Percentiles rank a stretch among this genome's conserved stretches.
These are phyloP conservation scores for Raddia guianensis DNA, from an alignment of 176 grass and related monocot genomes.

Conservation along the genomic window DNA sequence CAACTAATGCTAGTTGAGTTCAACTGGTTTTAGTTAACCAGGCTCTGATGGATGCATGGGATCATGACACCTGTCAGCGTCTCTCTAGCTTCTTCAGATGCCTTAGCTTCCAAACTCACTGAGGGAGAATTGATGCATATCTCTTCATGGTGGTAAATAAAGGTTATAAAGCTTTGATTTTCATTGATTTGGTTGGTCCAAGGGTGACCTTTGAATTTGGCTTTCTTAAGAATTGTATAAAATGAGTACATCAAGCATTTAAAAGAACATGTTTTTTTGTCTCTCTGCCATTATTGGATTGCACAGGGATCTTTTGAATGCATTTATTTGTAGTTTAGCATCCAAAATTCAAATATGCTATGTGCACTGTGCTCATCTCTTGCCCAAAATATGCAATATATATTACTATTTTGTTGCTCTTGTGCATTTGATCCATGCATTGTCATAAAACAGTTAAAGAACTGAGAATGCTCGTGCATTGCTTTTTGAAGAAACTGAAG, in stretches of 20 bases:
- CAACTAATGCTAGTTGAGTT: conserved; percentile 54
- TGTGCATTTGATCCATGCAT: background rate
- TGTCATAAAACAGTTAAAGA: background rate
- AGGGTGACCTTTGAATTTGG: conserved; percentile 5
- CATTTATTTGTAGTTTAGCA: conserved; percentile 15
- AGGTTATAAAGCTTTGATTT: conserved; percentile 36
- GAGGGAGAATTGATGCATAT: conserved; percentile 52
- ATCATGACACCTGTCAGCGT: conserved; percentile 50
- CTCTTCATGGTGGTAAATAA: conserved; percentile 48
- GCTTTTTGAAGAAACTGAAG: conserved; percentile 1
- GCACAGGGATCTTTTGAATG: conserved; percentile 1
- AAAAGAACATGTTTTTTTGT: background rate
- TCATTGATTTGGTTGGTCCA: conserved; percentile 28
- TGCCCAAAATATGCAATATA: conserved; percentile 8
- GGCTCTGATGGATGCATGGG: conserved; percentile 46
- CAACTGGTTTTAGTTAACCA: conserved; percentile 46
- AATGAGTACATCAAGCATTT: background rate
- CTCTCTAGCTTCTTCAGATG: conserved; percentile 53
- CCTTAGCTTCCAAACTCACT: conserved; percentile 42
- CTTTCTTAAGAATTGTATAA: background rate
- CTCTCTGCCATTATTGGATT: conserved; percentile 4
- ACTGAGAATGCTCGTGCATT: background rate
- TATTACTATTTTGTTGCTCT: conserved; percentile 15
- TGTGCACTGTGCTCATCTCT: conserved; percentile 5
- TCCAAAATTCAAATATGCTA: background rate